phyloP scores from a whole-genome alignment of 2,329 filamentous ascomycete genomes.

The Cordyceps pruinosa region DNA sequence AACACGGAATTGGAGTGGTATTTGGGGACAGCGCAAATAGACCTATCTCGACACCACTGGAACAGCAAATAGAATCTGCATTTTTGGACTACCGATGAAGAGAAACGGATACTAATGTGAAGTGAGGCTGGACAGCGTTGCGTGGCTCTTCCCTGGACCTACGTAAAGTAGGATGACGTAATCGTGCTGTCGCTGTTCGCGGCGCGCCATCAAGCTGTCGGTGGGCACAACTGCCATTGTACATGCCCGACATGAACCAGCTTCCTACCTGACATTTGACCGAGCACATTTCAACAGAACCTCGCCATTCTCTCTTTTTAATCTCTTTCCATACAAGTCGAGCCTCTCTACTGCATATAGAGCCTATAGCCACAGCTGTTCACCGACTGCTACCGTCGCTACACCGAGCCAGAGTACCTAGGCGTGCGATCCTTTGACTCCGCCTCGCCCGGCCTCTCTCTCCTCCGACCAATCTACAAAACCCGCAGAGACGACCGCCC shows the following conservation, averaged over 20 bases:
- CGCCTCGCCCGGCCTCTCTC: constrained; percentile 6
- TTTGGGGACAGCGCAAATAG: constrained; percentile 13
- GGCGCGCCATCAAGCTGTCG: background rate
- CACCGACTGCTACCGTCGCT: background rate
- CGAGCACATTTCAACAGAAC: background rate
- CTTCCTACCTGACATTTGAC: background rate
- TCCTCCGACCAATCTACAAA: background rate
- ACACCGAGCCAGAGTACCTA: background rate
- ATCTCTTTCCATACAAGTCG: background rate
- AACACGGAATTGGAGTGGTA: constrained; percentile 10
- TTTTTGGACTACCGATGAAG: background rate
- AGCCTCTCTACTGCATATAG: background rate
- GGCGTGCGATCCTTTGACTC: background rate
- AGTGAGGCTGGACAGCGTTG: background rate
- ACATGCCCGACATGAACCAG: constrained; percentile 6
- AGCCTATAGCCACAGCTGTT: no score
- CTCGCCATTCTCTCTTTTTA: background rate
- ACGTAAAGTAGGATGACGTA: constrained; percentile 8
- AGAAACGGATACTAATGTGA: background rate
- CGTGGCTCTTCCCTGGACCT: no score
- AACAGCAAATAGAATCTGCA: constrained; percentile 13
- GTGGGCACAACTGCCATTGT: background rate
- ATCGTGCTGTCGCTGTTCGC: background rate
- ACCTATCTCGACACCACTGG: constrained; percentile 13
- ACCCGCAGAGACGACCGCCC: background rate